Conservation (phyloP, 805 yeast species). For the Naumovozyma castellii region DNA sequence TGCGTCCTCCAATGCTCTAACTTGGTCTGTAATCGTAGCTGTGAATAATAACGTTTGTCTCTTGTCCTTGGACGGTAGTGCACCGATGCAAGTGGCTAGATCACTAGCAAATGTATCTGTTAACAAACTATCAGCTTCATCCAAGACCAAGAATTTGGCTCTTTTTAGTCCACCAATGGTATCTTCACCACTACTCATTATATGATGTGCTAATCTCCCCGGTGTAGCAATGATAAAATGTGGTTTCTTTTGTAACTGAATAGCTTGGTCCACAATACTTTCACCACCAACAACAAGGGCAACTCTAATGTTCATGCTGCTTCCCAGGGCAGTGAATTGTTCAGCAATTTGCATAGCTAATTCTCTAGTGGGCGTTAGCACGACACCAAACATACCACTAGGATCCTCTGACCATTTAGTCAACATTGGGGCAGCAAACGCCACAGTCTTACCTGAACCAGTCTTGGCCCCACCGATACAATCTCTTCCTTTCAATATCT, state of each 20-base stretch:
- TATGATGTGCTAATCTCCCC: slow-evolving; percentile 90
- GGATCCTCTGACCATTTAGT: slow-evolving; percentile 95
- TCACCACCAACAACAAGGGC: slow-evolving; percentile 89
- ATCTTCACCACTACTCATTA: slow-evolving; percentile 80
- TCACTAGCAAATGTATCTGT: slow-evolving; percentile 78
- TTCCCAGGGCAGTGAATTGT: slow-evolving; percentile 88
- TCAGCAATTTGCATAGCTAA: slow-evolving; percentile 95
- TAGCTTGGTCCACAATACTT: slow-evolving; percentile 81
- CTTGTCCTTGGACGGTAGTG: slow-evolving; percentile 57
- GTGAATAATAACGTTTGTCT: slow-evolving; percentile 90
- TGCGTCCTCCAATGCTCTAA: slow-evolving; percentile 43
- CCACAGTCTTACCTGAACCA: slow-evolving; percentile 95
- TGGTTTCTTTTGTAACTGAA: slow-evolving; percentile 72
- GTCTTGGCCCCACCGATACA: slow-evolving; percentile 98
- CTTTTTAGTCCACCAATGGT: slow-evolving; percentile 70
- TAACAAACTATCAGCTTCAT: slow-evolving; percentile 90
- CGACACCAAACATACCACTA: slow-evolving; percentile 78
- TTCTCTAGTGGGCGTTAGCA: slow-evolving; percentile 89
- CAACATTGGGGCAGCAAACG: slow-evolving; percentile 96
- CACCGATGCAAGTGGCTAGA: slow-evolving; percentile 58
- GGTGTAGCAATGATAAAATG: slow-evolving; percentile 97
- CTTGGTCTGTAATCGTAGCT: slow-evolving; percentile 92
- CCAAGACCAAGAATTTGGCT: slow-evolving; percentile 74
- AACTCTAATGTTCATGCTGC: slow-evolving; percentile 77
- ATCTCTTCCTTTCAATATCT: slow-evolving; percentile 65